These are phyloP conservation scores for Boletus edulis DNA, from an alignment of 768 basidiomycete genomes.

Conservation along the genomic window DNA sequence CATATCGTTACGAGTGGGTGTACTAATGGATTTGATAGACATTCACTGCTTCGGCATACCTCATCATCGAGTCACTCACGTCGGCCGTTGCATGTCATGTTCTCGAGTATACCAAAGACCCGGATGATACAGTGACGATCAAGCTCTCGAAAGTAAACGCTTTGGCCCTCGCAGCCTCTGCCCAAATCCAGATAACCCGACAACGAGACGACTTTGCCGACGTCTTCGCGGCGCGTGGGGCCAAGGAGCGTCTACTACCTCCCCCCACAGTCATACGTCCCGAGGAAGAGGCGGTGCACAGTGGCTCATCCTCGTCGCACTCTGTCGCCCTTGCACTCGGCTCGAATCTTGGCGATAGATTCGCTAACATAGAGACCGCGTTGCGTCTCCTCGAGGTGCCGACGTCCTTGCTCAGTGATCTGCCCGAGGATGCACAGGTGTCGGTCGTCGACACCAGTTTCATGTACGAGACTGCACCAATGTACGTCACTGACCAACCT, in stretches of 20 bases:
- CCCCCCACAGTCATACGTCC: too few relatives aligned
- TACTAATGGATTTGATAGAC: conserved; percentile 34
- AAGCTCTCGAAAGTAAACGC: conserved; percentile 70
- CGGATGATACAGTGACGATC: conserved; percentile 41
- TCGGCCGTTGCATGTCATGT: conserved; percentile 51
- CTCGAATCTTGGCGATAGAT: conserved; percentile 86
- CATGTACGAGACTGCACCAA: conserved; percentile 92
- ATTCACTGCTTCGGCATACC: conserved; percentile 47
- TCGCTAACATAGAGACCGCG: conserved; percentile 77
- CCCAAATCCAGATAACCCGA: conserved; percentile 62
- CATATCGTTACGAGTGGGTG: too few relatives aligned
- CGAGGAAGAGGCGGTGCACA: too few relatives aligned
- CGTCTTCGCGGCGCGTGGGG: neutral
- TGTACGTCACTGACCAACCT: conserved; percentile 94
- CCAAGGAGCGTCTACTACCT: too few relatives aligned
- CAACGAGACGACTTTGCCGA: conserved; percentile 36
- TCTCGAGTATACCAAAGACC: conserved; percentile 31
- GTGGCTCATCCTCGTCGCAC: conserved; percentile 13
- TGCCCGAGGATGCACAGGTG: conserved; percentile 27
- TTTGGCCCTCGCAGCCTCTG: conserved; percentile 60
- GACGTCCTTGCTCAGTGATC: conserved; percentile 22
- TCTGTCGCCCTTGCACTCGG: conserved; percentile 76
- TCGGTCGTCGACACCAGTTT: conserved; percentile 76
- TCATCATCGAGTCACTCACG: conserved; percentile 69
- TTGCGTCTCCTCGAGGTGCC: conserved; percentile 66